These are phyloP conservation scores for Ascomycota sp. DNA, from an alignment of 2,329 filamentous ascomycete genomes.

Conservation along the genomic window DNA sequence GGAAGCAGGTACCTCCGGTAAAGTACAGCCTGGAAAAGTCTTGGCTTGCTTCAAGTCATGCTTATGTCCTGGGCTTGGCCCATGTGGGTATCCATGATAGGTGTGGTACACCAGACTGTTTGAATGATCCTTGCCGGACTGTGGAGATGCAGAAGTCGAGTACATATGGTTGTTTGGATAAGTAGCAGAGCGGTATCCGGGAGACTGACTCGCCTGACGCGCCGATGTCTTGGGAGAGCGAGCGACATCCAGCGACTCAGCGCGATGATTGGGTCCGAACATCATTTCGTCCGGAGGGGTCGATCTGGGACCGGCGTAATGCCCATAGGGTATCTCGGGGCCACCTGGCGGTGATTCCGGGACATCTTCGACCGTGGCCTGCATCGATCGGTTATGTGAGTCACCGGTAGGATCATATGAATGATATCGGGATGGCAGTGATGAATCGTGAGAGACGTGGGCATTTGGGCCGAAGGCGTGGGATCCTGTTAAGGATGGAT, in stretches of 20 bases:
- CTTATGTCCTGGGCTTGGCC: constrained; percentile 14
- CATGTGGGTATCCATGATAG: constrained; percentile 11
- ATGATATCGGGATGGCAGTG: constrained; percentile 22
- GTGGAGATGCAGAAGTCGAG: constrained; percentile 10
- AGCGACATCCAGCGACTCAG: constrained; percentile 24
- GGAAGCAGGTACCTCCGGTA: constrained; percentile 31
- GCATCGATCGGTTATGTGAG: constrained; percentile 29
- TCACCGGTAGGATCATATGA: constrained; percentile 30
- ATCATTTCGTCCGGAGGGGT: constrained; percentile 15
- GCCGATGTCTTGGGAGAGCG: constrained; percentile 11
- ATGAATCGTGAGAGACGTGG: constrained; percentile 13
- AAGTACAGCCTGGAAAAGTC: constrained; percentile 15
- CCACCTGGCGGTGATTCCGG: constrained; percentile 26
- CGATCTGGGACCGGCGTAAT: constrained; percentile 6
- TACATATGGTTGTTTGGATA: background rate
- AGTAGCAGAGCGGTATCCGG: constrained; percentile 3
- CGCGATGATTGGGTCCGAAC: constrained; percentile 18
- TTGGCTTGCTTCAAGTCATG: constrained; percentile 14
- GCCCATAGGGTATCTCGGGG: constrained; percentile 8
- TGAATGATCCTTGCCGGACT: constrained; percentile 14
- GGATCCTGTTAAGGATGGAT: constrained; percentile 22
- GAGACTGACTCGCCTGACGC: constrained; percentile 8
- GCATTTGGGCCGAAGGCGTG: constrained; percentile 9
- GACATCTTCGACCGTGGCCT: constrained; percentile 43
- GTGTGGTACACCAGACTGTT: constrained; percentile 12